Evolutionary conservation across 768 basidiomycete genomes (phyloP).

Genomic region (Termitomyces sp.): DNA sequence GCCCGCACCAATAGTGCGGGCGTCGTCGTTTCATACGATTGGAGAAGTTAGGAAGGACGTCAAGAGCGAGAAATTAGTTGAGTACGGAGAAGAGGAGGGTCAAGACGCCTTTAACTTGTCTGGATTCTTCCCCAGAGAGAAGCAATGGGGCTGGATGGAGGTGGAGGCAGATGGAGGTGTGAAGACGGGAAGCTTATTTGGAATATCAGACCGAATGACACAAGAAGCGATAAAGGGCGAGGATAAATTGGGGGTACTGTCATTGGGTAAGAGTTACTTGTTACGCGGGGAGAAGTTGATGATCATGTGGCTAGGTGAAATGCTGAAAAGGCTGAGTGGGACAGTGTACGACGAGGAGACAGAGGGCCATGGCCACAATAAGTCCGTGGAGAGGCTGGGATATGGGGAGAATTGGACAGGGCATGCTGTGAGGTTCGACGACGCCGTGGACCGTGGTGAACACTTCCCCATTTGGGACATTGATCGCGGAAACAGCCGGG

Average conservation of each 20-base stretch:
- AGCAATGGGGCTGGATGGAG: constrained; percentile 38
- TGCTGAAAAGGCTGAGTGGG: constrained; percentile 6
- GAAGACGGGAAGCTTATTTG: constrained; percentile 13
- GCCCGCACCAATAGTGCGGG: constrained; percentile 9
- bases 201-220: constrained; percentile 21
- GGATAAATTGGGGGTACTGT: constrained; percentile 46
- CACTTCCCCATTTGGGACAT: constrained; percentile 15
- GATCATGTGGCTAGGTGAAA: constrained; percentile 14
- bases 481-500: constrained; percentile 14
- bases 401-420: constrained; percentile 16
- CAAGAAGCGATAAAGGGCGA: constrained; percentile 31
- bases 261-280: constrained; percentile 30
- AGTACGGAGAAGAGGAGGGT: not conserved
- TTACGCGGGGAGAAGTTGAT: constrained; percentile 14
- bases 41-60: constrained; percentile 7
- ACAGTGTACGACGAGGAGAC: constrained; percentile 21
- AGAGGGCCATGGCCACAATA: constrained; percentile 25
- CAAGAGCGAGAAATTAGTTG: not conserved
- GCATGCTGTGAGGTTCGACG: not conserved
- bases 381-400: constrained; percentile 24
- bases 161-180: constrained; percentile 13
- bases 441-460: constrained; percentile 1
- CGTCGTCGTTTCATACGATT: constrained; percentile 16
- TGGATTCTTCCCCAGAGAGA: constrained; percentile 40
- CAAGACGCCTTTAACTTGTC: constrained; percentile 45